phyloP scores from a whole-genome alignment of 805 yeast species.

The Starmerella powellii region DNA sequence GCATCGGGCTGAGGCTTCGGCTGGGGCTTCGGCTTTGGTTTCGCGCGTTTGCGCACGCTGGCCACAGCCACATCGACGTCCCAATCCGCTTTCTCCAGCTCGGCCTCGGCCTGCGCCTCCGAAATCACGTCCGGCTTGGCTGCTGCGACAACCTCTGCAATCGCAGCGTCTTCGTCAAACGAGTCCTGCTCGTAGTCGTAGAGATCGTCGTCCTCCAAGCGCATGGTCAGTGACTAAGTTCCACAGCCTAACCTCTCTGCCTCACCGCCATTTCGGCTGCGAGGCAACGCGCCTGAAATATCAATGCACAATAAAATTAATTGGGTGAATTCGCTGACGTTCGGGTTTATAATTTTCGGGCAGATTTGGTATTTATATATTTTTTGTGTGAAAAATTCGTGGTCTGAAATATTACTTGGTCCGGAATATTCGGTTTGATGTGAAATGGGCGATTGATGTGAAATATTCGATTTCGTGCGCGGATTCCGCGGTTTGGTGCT shows the following conservation, averaged over 20 bases:
- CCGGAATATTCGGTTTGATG: no score
- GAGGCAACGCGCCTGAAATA: no score
- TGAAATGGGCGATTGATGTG: no score
- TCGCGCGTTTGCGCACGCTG: slow-evolving; percentile 12
- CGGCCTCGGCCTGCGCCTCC: slow-evolving; percentile 20
- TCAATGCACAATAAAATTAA: background rate
- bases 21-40: slow-evolving; percentile 7
- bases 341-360: no score
- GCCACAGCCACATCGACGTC: slow-evolving; percentile 24
- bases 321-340: no score
- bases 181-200: slow-evolving; percentile 21
- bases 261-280: background rate
- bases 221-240: slow-evolving; percentile 7
- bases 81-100: slow-evolving; percentile 22
- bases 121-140: slow-evolving; percentile 13
- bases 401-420: no score
- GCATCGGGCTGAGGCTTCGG: slow-evolving; percentile 4
- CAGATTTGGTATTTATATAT: no score
- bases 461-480: no score
- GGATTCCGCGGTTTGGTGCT: no score
- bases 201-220: slow-evolving; percentile 19
- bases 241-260: background rate
- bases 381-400: no score
- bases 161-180: slow-evolving; percentile 19
- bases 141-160: slow-evolving; percentile 19